phyloP scores from a whole-genome alignment of 2,329 filamentous ascomycete species.

The Grosmannia clavigera region DNA sequence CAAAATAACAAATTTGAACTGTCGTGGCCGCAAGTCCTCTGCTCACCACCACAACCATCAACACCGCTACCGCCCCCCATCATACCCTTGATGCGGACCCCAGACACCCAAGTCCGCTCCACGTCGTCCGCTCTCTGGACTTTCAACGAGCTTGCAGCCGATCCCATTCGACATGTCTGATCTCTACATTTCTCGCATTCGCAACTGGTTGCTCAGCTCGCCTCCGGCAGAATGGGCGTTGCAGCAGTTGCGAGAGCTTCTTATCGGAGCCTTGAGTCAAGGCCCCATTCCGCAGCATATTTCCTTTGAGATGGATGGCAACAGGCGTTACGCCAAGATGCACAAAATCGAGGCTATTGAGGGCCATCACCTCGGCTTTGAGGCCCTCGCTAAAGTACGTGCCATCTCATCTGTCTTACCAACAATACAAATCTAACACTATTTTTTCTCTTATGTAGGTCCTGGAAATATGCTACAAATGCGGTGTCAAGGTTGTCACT shows the following conservation, averaged over 20 bases:
- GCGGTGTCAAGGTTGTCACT: slow-evolving; percentile 89
- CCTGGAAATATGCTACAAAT: slow-evolving; percentile 96
- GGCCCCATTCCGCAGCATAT: slow-evolving; percentile 90
- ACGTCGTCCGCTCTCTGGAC: background rate
- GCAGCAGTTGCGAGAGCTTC: slow-evolving; percentile 62
- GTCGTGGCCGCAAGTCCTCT: background rate
- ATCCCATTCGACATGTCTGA: slow-evolving; percentile 33
- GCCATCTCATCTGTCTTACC: background rate
- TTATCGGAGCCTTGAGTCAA: slow-evolving; percentile 81
- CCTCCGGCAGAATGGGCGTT: slow-evolving; percentile 88
- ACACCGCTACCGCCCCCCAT: background rate
- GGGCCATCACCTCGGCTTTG: slow-evolving; percentile 90
- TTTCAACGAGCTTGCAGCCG: background rate
- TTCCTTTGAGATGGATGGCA: slow-evolving; percentile 99
- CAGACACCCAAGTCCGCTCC: background rate
- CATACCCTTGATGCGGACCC: background rate
- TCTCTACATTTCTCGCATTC: slow-evolving; percentile 34
- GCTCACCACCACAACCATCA: background rate
- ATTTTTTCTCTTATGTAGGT: slow-evolving; percentile 39
- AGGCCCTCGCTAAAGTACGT: slow-evolving; percentile 75
- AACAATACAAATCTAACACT: slow-evolving; percentile 10
- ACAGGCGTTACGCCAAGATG: slow-evolving; percentile 77
- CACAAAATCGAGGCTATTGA: slow-evolving; percentile 94
- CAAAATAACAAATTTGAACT: background rate
- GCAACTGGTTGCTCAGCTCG: slow-evolving; percentile 68